Base-by-base conservation (phyloP, 1,139 yeast genomes). In the Hyphopichia buzzinii region DNA sequence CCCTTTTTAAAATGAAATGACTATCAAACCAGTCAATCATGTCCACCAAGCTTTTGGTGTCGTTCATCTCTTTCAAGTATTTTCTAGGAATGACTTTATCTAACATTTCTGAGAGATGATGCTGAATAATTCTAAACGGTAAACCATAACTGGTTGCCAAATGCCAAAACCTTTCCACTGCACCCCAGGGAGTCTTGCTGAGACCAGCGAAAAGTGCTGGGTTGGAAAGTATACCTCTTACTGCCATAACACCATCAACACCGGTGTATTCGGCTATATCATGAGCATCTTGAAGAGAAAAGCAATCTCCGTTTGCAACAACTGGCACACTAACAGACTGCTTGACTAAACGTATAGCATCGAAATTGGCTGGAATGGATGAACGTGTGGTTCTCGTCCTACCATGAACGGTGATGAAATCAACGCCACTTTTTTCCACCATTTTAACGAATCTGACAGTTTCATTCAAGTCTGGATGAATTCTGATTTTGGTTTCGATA, bases 221-320 rank as follows among this genome's bases (percentile, higher is more conserved):
- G 53, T 92, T 92, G 23, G 77, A 68, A 37, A 92, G 66, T 3
- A 88, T 68, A 0, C 98, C 98, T 45, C 98, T 67, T 1, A 88
- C 98, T 1, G 97, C 85, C 98, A 92, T 92, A 5, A 92, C 85
- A 5, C 97, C 98, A 54, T 88, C 94, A 24, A 80, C 89, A 1
- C 84, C 84, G 0, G 97, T 89, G 33, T 57, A 57, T 13, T 74
- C 66, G 0, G 79, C 78, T 23, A 90, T 89, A 16, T 58, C 56
- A 24, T 66, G 49, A 16, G 86, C 82, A 55, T 88, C 96, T 12
- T 68, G 66, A 24, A 79, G 62, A 1, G 77, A 59, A 50, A 84
- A 85, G 48, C 96, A 92, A 59, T 94, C 98, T 8, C 98, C 98
- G 53, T 94, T 94, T 2, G 98, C 97, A 11, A 92, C 83, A 0